phyloP scores from a whole-genome alignment of 768 basidiomycete genomes.

The Mycena albidolilacea region DNA sequence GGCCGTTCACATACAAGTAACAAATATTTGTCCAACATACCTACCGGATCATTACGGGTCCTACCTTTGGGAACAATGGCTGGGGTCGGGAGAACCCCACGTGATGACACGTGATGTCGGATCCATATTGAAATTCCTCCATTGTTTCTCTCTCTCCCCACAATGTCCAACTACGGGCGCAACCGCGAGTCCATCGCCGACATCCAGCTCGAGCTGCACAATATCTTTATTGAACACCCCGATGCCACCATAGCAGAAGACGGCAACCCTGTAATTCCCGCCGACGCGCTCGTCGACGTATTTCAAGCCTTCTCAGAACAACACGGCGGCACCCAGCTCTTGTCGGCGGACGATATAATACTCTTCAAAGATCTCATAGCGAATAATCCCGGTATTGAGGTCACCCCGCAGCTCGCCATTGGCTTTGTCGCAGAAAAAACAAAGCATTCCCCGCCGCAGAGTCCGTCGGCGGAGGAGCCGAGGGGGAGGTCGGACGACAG shows the following conservation, averaged over 20 bases:
- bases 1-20: too few relatives aligned
- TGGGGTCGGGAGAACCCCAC: too few relatives aligned
- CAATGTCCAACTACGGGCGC: constrained; percentile 60
- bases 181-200: constrained; percentile 79
- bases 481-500: constrained; percentile 41
- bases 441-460: constrained; percentile 59
- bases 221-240: constrained; percentile 78
- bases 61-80: too few relatives aligned
- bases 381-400: constrained; percentile 73
- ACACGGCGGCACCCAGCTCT: constrained; percentile 73
- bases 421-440: constrained; percentile 76
- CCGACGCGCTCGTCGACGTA: constrained; percentile 78
- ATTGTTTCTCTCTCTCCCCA: too few relatives aligned
- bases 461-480: constrained; percentile 55
- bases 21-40: too few relatives aligned
- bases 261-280: constrained; percentile 78
- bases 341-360: constrained; percentile 73
- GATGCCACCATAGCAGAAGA: constrained; percentile 69
- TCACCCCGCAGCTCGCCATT: constrained; percentile 77
- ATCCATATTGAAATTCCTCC: too few relatives aligned
- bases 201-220: constrained; percentile 78
- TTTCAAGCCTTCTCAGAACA: constrained; percentile 74
- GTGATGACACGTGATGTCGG: too few relatives aligned
- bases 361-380: constrained; percentile 72
- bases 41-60: too few relatives aligned